Percentiles rank a stretch among this genome's conserved stretches.
Conservation (phyloP, 2,329 filamentous ascomycete genomes). For the Cercospora zeae-maydis region DNA sequence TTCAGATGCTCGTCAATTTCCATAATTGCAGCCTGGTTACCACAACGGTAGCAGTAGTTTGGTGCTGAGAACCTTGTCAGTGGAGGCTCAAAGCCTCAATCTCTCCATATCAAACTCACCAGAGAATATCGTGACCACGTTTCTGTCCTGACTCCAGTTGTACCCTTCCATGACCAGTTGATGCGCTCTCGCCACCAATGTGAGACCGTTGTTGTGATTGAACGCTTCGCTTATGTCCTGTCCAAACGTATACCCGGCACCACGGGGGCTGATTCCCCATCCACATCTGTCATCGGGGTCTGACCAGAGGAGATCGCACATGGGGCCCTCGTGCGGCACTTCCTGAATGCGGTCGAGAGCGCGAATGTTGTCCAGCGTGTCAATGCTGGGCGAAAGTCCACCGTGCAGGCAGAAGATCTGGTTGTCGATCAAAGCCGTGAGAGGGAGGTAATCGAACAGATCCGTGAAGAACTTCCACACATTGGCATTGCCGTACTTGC, state of each 20-base stretch:
- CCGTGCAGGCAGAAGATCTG: constrained; percentile 99
- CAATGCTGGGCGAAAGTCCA: constrained; percentile 91
- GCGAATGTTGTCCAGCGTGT: constrained; percentile 92
- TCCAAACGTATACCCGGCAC: constrained; percentile 65
- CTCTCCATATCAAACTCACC: constrained; percentile 49
- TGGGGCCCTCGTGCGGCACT: constrained; percentile 95
- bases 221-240: constrained; percentile 98
- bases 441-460: constrained; percentile 95
- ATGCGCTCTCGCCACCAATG: constrained; percentile 90
- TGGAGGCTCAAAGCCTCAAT: neutral
- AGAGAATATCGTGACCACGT: constrained; percentile 98
- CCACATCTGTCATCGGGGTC: constrained; percentile 89
- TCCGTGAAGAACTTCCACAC: constrained; percentile 99
- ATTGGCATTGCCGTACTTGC: constrained; percentile 98
- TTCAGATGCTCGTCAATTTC: constrained; percentile 99
- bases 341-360: constrained; percentile 96
- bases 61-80: constrained; percentile 45
- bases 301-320: constrained; percentile 97
- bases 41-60: constrained; percentile 94
- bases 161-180: constrained; percentile 99
- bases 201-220: constrained; percentile 98
- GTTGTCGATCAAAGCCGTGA: constrained; percentile 96
- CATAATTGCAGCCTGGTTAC: constrained; percentile 99
- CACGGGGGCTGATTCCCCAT: constrained; percentile 64
- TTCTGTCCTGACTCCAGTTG: constrained; percentile 97